Conservation (phyloP, 108 stramenopile genomes). For the Pseudonitzschia delicatissima region DNA sequence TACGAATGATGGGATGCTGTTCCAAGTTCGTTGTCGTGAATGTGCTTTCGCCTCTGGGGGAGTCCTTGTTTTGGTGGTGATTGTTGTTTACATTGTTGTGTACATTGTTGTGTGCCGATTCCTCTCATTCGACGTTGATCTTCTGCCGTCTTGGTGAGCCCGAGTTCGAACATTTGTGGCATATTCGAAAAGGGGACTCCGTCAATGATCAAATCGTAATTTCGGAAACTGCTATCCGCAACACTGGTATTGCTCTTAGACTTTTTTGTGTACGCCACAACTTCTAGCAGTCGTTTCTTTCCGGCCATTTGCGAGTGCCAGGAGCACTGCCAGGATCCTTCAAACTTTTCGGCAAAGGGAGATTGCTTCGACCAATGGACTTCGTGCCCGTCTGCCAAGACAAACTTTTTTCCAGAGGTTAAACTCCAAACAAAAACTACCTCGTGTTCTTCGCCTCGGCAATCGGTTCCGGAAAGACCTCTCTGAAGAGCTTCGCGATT, state of each 20-base stretch:
- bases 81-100: background rate
- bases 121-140: background rate
- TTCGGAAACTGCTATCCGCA: slow-evolving; percentile 22
- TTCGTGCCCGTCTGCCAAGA: slow-evolving; percentile 63
- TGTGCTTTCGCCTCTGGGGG: background rate
- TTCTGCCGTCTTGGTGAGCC: background rate
- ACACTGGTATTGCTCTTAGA: background rate
- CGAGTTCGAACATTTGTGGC: slow-evolving; percentile 79
- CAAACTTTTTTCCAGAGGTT: slow-evolving; percentile 69
- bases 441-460: slow-evolving; percentile 86
- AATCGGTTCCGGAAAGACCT: slow-evolving; percentile 57
- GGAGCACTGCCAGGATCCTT: slow-evolving; percentile 46
- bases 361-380: slow-evolving; percentile 52
- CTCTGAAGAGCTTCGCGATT: slow-evolving; percentile 43
- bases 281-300: slow-evolving; percentile 34
- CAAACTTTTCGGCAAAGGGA: slow-evolving; percentile 43
- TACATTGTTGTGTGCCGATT: background rate
- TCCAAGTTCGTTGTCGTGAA: background rate
- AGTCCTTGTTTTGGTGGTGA: background rate
- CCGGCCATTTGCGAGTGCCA: slow-evolving; percentile 36
- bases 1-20: background rate
- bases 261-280: slow-evolving; percentile 31
- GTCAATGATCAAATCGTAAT: slow-evolving; percentile 74
- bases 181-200: slow-evolving; percentile 71
- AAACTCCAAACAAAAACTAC: slow-evolving; percentile 73